Base-by-base conservation (phyloP, 305 asterid species). In the Withania somnifera region DNA sequence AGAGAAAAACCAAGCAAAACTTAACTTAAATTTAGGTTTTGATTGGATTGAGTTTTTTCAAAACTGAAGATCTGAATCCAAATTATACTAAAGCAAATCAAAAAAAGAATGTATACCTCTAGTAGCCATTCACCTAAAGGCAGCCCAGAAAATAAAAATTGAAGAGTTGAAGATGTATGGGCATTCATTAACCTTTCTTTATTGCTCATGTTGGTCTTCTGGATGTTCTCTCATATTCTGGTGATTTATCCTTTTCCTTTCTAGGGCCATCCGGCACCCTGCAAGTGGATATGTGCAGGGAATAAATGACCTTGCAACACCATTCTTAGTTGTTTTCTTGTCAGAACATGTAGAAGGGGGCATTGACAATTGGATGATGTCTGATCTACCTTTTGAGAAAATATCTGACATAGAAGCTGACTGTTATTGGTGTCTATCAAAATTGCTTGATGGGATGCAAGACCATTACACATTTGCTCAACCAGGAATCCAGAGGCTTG, bases 231-330 rank as follows among this genome's bases (percentile, higher is more conserved):
- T 50, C 78, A 64, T 63, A 69, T 64, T 38, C 28, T 76, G 83
- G 32, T 58, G 45, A 40, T 64, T 26, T 77, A 71, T 60, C 81
- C 11, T 63, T 84, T 61, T 69, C 76, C 76, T 47, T 88, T 83
- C 61, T 86, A 93, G 98, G 99, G 98, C 99, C 60, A 96, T 94
- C 82, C 92, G 99, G 78, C 99, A 96, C 90, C 99, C 99, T 40
- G 99, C 98, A 38, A 95, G 99, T 89, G 99, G 99, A 78, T 94
- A 95, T 64, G 98, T 95, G 76, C 99, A 95, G 89, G 99, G 99
- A 86, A 95, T 95, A 87, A 95, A 94, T 86, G 99, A 95, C 88
- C 97, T 95, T 22, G 98, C 92, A 0, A 96, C 98, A 28, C 99
- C 99, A 17, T 96, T 96, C 88, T 85, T 96, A 84, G 97, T 96